Evolutionary conservation across 2,329 filamentous ascomycete genomes (phyloP), one percentile per base, ranked within the genome.

Genomic region (Ascochyta viciae-villosae): DNA sequence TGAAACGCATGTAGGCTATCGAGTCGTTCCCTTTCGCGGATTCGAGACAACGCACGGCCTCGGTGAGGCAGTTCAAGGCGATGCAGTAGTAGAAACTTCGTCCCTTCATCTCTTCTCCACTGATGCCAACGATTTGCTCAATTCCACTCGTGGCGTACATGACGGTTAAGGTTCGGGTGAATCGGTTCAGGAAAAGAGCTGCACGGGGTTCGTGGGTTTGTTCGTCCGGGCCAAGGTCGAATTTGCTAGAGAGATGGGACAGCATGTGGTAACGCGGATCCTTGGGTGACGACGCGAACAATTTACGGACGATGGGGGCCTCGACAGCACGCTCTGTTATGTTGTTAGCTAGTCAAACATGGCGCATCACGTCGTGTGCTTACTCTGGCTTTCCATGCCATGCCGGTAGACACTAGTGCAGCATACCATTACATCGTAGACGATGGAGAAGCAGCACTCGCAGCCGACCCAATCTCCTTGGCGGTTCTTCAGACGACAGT

Each of bases 221-320:
- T 4, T 75, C 67, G 42, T 80, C 73, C 15, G 85, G 80, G 0
- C 86, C 81, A 81, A 70, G 78, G 60, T 67, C 78, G 78, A 96
- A 96, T 73, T 94, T 95, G 69, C 87, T 84, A 10, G 92, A 96
- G 15, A 96, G 80, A 62, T 93, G 90, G 52, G 91, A 89, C 71
- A 96, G 79, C 91, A 96, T 96, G 76, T 95, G 90, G 74, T 96
- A 96, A 61, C 91, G 87, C 16, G 91, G 91, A 69, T 96, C 92
- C 67, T 87, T 83, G 13, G 90, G 89, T 7, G 91, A 94, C 24
- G 89, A 91, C 3, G 90, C 88, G 74, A 96, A 96, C 26, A 94
- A 81, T 45, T 89, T 87, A 50, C 91, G 86, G 52, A 96, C 88
- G 57, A 91, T 83, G 1, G 91, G 91, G 35, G 91, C 91, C 66